Conservation (phyloP, 1,284 basidiomycete species). For the Gymnopus androsaceus region DNA sequence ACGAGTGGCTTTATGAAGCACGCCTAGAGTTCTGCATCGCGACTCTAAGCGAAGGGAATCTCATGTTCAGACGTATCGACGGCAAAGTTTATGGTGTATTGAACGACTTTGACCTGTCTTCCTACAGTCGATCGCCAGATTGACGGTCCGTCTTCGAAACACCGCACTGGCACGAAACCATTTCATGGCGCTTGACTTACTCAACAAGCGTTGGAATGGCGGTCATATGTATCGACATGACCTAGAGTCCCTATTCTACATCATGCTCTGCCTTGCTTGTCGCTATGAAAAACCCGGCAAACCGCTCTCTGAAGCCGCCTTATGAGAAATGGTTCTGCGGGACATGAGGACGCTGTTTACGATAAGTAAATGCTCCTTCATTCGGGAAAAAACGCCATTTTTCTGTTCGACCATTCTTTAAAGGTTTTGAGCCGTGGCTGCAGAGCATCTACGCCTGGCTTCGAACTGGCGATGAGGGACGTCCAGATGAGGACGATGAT, state of each 20-base stretch:
- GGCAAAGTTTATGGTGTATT: slow-evolving; percentile 11
- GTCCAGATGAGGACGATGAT: too few species aligned
- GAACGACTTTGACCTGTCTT: slow-evolving; percentile 14
- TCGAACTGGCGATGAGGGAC: too few species aligned
- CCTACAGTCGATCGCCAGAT: background rate
- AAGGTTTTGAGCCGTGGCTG: too few species aligned
- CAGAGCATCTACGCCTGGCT: too few species aligned
- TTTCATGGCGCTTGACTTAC: slow-evolving; percentile 13
- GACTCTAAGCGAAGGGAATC: slow-evolving; percentile 6
- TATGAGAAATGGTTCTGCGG: too few species aligned
- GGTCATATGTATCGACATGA: slow-evolving; percentile 13
- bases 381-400: too few species aligned
- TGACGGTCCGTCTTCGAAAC: background rate
- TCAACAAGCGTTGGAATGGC: background rate
- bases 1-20: slow-evolving; percentile 6
- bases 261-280: slow-evolving; percentile 4
- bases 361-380: too few species aligned
- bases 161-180: slow-evolving; percentile 10
- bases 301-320: too few species aligned
- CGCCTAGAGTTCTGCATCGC: slow-evolving; percentile 7
- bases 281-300: too few species aligned
- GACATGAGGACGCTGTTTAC: too few species aligned
- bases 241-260: slow-evolving; percentile 11
- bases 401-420: too few species aligned
- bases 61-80: slow-evolving; percentile 10